A percentile compares a stretch with the other conserved stretches of the same genome.
Conservation (phyloP, 2,329 filamentous ascomycete genomes). For the Neofusicoccum kwambonambiense region DNA sequence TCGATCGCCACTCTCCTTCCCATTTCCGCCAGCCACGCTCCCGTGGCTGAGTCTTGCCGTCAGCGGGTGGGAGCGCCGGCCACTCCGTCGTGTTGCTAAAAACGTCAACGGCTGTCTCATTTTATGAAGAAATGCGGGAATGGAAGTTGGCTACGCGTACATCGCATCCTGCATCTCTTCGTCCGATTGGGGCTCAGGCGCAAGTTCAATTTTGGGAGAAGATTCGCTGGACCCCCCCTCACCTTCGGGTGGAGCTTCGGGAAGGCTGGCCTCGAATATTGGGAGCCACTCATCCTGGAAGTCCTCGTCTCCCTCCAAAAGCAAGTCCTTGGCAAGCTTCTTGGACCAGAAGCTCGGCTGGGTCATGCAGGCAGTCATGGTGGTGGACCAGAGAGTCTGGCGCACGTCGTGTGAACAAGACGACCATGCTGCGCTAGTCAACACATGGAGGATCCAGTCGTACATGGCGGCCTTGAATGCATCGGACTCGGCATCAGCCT, state of each 20-base stretch:
- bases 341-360: constrained; percentile 39
- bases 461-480: constrained; percentile 25
- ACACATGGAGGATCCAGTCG: constrained; percentile 51
- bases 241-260: constrained; percentile 6
- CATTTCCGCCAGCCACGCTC: constrained; percentile 32
- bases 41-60: not conserved
- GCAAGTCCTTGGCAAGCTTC: constrained; percentile 33
- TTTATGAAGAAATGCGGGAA: constrained; percentile 17
- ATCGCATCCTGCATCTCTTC: constrained; percentile 14
- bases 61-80: not conserved
- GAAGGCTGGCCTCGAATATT: constrained; percentile 33
- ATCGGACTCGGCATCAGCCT: constrained; percentile 9
- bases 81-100: constrained; percentile 11
- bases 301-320: constrained; percentile 26
- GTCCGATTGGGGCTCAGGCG: not conserved
- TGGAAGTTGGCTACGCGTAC: constrained; percentile 10
- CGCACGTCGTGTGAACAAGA: constrained; percentile 21
- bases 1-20: constrained; percentile 32
- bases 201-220: not conserved
- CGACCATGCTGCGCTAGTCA: constrained; percentile 40
- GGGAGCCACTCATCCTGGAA: constrained; percentile 30
- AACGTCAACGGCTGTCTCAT: not conserved
- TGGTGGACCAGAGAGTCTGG: not conserved
- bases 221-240: not conserved
- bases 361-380: constrained; percentile 28